Percentiles rank a stretch among this genome's conserved stretches.
These are phyloP conservation scores for Hibiscus tridactylites DNA, from an alignment of 345 rosid genomes.

Conservation along the genomic window DNA sequence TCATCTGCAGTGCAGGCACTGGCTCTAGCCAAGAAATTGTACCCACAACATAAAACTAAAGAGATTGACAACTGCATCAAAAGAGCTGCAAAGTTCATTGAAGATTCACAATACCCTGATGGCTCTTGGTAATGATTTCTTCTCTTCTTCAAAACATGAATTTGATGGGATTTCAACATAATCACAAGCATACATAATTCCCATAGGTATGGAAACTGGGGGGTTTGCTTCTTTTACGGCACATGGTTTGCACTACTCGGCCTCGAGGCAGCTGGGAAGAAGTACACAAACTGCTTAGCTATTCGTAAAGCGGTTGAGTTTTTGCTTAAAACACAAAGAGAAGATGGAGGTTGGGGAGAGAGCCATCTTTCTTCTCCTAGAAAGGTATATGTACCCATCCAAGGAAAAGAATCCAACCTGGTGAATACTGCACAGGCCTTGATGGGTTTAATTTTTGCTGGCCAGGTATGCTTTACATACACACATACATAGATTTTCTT, in stretches of 20 bases:
- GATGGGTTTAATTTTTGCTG: too few species aligned
- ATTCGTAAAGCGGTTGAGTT: conserved; percentile 9
- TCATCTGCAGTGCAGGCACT: conserved; percentile 42
- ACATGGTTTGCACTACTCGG: conserved; percentile 23
- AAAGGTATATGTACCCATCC: conserved; percentile 15
- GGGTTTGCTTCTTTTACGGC: conserved; percentile 21
- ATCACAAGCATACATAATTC: too few species aligned
- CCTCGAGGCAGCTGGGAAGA: conserved; percentile 14
- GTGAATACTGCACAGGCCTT: too few species aligned
- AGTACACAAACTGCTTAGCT: conserved; percentile 6
- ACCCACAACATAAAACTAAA: conserved; percentile 27
- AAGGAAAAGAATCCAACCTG: too few species aligned
- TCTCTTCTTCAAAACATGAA: too few species aligned
- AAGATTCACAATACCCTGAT: conserved; percentile 32
- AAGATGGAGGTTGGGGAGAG: conserved; percentile 22
- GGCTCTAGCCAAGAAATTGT: conserved; percentile 28
- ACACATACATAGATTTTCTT: too few species aligned
- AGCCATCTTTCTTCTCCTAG: conserved; percentile 14
- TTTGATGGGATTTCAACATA: too few species aligned
- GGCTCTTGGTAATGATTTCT: conserved; percentile 33
- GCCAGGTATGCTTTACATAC: too few species aligned
- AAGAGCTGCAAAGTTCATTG: conserved; percentile 28
- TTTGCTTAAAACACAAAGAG: conserved; percentile 9
- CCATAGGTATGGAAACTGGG: conserved; percentile 21
- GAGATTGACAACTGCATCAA: conserved; percentile 34